Base-by-base conservation (phyloP, 495 filamentous ascomycete species). In the Lasiosphaeria hispida region DNA sequence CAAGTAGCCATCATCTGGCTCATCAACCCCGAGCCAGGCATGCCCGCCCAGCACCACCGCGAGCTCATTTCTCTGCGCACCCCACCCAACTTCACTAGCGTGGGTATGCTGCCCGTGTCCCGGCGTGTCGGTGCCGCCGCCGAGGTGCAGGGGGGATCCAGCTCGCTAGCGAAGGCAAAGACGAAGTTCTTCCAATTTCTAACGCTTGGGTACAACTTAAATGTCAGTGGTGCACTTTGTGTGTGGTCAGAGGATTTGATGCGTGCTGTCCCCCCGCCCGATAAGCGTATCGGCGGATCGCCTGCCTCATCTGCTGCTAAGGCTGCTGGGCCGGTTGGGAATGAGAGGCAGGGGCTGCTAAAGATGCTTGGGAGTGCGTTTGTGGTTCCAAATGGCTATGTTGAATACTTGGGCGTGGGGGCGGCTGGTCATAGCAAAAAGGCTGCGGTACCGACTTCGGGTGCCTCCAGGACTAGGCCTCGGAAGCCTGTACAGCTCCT, bases 111-210 rank as follows among this genome's bases (percentile, higher is more conserved):
- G 15, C 66, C 64, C 5, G 65, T 63, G 6, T 18, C 15, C 13
- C 48, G 62, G 7, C 43, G 15, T 3, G 17, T 60, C 30, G 62
- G 58, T 15, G 7, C 18, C 38, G 15, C 53, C 8, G 43, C 50
- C 17, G 23, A 45, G 14, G 19, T 17, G 1, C 38, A 41, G 34
- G 38, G 10, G 4, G 33, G 36, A 10, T 47, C 36, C 17, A 55
- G 37, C 37, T 41, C 37, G 10, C 35, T 66, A 36, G 48, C 58
- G 7, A 50, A 44, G 10, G 53, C 53, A 14, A 48, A 59, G 36
- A 43, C 60, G 53, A 58, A 58, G 17, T 71, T 68, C 49, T 71
- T 71, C 23, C 69, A 73, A 50, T 14, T 71, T 13, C 33, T 73
- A 36, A 63, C 58, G 5, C 50, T 73, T n/a, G 59, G 63, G n/a